Percentiles rank a stretch among this genome's conserved stretches.
phyloP scores from a whole-genome alignment of 2,329 filamentous ascomycete genomes.

The Madurella mycetomatis region DNA sequence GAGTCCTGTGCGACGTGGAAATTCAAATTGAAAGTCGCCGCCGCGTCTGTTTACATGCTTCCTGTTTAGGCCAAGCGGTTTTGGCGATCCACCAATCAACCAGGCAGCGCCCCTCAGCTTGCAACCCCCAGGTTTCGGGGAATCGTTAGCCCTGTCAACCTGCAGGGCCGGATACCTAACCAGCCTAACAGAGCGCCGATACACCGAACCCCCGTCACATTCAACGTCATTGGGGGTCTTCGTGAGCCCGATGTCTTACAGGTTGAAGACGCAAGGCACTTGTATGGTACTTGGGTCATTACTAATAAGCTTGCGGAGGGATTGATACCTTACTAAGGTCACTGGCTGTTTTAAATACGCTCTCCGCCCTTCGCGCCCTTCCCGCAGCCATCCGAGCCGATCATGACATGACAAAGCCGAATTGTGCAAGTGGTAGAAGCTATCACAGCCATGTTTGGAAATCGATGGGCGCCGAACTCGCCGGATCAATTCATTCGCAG shows the following conservation, averaged over 20 bases:
- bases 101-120: not conserved
- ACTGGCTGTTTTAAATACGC: not conserved
- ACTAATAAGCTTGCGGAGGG: not conserved
- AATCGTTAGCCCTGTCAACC: constrained; percentile 3
- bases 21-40: constrained; percentile 6
- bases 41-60: constrained; percentile 24
- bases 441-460: constrained; percentile 5
- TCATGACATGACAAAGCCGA: constrained; percentile 8
- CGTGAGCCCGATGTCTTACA: not conserved
- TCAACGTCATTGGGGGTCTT: not conserved
- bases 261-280: not conserved
- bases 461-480: not conserved
- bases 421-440: constrained; percentile 10
- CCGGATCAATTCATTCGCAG: too few species aligned
- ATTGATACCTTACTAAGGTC: not conserved
- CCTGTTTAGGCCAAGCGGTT: constrained; percentile 14
- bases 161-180: too few species aligned
- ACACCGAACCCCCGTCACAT: too few species aligned
- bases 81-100: constrained; percentile 15
- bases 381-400: not conserved
- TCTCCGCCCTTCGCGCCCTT: not conserved
- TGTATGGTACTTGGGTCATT: too few species aligned
- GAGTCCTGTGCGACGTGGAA: constrained; percentile 6
- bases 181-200: too few species aligned
- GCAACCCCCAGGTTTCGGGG: constrained; percentile 7